Evolutionary conservation across 306 rosid species (phyloP).

Genomic region (Glycyrrhiza uralensis): DNA sequence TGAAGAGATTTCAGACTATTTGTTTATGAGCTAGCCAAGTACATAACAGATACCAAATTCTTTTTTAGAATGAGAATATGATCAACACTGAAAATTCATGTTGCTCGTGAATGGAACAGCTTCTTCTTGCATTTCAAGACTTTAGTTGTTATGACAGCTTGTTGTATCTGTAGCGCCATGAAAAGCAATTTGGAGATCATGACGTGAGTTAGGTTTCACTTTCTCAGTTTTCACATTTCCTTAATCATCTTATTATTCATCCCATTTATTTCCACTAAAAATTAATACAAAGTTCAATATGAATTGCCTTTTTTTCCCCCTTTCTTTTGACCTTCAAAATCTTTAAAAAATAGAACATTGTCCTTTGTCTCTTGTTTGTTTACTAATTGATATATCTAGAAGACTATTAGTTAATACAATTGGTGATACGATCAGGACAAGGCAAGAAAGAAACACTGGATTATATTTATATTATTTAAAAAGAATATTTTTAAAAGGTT

Average conservation of each 20-base stretch:
- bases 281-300: background rate
- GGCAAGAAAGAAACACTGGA: background rate
- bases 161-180: background rate
- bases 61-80: background rate
- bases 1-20: conserved; percentile 7
- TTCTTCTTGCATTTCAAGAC: background rate
- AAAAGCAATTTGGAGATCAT: conserved; percentile 7
- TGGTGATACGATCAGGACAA: background rate
- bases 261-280: background rate
- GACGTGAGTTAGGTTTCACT: conserved; percentile 23
- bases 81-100: background rate
- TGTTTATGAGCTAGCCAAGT: background rate
- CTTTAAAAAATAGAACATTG: background rate
- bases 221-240: background rate
- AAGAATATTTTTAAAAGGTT: background rate
- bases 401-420: background rate
- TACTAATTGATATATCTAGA: background rate
- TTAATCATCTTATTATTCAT: no score
- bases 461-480: background rate
- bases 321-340: background rate
- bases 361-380: background rate
- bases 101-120: background rate
- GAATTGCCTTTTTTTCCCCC: background rate
- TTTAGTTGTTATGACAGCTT: background rate
- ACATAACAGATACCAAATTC: conserved; percentile 7